Base-by-base conservation (phyloP, 106 monocot genomes). In the Posidonia australis region DNA sequence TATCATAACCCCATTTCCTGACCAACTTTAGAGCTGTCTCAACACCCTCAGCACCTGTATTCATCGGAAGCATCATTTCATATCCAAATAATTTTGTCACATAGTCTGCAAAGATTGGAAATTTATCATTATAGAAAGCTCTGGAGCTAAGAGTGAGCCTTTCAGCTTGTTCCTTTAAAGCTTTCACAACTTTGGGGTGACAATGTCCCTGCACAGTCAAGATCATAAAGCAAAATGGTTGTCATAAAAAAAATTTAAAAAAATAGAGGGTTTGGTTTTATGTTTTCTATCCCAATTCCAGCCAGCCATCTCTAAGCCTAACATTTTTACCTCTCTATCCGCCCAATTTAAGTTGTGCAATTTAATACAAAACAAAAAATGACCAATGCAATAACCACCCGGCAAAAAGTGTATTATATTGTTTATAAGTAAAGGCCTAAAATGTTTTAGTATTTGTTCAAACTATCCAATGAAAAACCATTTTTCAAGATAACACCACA, bases 11-110 rank as follows among this genome's bases (percentile, higher is more conserved):
- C 98, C 98, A 99, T 81, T 99, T 99, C 51, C 91, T 76, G 55
- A 77, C 87, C 77, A 99, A 67, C 68, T 99, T 99, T 58, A 99
- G 30, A 76, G 91, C 98, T 32, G 98, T 99, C 66, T 99, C 91
- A 45, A 91, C 91, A 66, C 87, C 98, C 72, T 91, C 98, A 68
- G 98, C 98, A 43, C 98, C 98, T 18, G 91, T 91, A 79, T 99
- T 99, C 98, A 99, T 99, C 30, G 98, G 98, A 5, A 99, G 66
- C 72, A 88, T 60, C 98, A 99, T 99, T 22, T 99, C 98, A 69
- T 85, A 91, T 27, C 91, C 91, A 77, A 99, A 91, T 60, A 87
- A 71, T 21, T 70, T 64, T 10, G 87, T 91, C 41, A 99, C 26
- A 53, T 70, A 64, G 53, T 81, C 87, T 4, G 98, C 98, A 77